These are phyloP conservation scores for Cucurbita argyrosperma DNA, from an alignment of 306 rosid genomes.

Conservation along the genomic window DNA sequence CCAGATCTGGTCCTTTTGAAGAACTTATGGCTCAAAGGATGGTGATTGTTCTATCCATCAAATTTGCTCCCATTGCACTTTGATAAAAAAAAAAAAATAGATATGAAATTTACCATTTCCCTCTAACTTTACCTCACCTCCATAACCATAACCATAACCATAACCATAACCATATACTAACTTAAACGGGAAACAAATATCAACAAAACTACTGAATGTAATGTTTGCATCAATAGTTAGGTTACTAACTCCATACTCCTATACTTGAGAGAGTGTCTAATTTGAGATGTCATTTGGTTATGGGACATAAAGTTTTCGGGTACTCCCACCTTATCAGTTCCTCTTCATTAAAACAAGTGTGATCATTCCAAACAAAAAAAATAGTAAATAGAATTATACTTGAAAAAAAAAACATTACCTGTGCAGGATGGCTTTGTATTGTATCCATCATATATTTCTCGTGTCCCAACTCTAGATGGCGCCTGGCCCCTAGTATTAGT, in stretches of 20 bases:
- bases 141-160: too few relatives aligned
- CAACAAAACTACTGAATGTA: too few relatives aligned
- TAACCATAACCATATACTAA: too few relatives aligned
- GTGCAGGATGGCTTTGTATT: constrained; percentile 90
- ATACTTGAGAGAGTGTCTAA: background rate
- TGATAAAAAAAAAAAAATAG: too few relatives aligned
- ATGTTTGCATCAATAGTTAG: background rate
- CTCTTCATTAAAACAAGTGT: background rate
- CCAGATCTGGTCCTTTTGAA: too few relatives aligned
- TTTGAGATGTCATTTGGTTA: background rate
- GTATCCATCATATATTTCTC: constrained; percentile 87
- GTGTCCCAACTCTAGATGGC: constrained; percentile 94
- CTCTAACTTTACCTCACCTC: too few relatives aligned
- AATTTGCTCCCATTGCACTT: too few relatives aligned
- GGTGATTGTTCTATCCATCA: too few relatives aligned
- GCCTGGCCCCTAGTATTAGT: constrained; percentile 73
- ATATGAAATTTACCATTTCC: too few relatives aligned
- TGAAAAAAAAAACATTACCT: constrained; percentile 32
- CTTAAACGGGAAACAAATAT: too few relatives aligned
- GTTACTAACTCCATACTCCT: background rate
- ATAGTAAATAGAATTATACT: constrained; percentile 5
- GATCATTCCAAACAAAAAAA: background rate
- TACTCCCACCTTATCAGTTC: background rate
- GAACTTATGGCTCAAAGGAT: too few relatives aligned
- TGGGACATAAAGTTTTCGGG: background rate